Evolutionary conservation across 2,329 filamentous ascomycete genomes (phyloP).

Genomic region (Penicillium frequentans): DNA sequence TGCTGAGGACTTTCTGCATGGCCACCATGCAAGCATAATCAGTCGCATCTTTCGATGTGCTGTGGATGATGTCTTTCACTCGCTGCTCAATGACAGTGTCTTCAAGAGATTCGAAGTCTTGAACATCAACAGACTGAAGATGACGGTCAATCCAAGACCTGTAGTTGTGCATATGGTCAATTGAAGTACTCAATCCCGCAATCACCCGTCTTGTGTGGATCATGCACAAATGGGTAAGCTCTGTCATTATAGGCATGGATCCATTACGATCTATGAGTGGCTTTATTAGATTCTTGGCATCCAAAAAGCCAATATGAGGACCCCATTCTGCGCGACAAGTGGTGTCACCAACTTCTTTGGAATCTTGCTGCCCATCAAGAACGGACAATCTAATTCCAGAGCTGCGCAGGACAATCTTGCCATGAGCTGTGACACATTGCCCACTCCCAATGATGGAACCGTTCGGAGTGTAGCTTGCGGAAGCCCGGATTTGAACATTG

Average conservation of each 20-base stretch:
- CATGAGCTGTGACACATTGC: neutral
- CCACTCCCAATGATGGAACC: neutral
- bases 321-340: constrained; percentile 5
- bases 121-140: neutral
- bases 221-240: constrained; percentile 6
- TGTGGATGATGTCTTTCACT: neutral
- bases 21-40: constrained; percentile 1
- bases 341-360: neutral
- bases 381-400: neutral
- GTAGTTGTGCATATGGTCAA: neutral
- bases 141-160: neutral
- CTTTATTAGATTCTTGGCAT: constrained; percentile 8
- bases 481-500: neutral
- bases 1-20: constrained; percentile 1
- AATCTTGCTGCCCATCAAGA: neutral
- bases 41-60: neutral
- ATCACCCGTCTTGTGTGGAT: neutral
- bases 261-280: constrained; percentile 4
- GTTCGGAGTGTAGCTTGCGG: neutral
- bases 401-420: neutral
- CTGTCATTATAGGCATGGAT: neutral
- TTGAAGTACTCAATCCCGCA: neutral
- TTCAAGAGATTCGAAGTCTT: neutral
- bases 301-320: constrained; percentile 14
- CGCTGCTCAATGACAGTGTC: neutral